Evolutionary conservation across 768 basidiomycete species (phyloP).

Genomic region (Tephrocybe rancida): DNA sequence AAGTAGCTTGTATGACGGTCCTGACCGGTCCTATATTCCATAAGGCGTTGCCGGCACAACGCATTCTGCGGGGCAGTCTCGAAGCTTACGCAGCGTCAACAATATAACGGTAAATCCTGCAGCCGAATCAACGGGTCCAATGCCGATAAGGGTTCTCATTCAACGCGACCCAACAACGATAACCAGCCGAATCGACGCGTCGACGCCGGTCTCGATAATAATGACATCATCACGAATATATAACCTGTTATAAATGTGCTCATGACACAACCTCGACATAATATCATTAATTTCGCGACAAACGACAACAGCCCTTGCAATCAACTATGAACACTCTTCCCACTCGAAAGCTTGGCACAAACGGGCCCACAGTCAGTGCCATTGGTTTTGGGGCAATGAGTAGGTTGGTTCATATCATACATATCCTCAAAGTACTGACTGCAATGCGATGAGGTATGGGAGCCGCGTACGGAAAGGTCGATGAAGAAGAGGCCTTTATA

Average conservation of each 20-base stretch:
- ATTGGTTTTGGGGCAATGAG: constrained; percentile 29
- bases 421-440: background rate
- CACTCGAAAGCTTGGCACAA: constrained; percentile 23
- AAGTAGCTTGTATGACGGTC: too few relatives aligned
- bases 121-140: background rate
- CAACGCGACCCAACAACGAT: constrained; percentile 1
- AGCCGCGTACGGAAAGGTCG: constrained; percentile 18
- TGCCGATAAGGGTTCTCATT: background rate
- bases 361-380: constrained; percentile 27
- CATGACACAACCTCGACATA: too few relatives aligned
- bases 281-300: background rate
- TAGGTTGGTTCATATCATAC: constrained; percentile 5
- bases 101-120: background rate
- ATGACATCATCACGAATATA: background rate
- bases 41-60: too few relatives aligned
- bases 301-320: background rate
- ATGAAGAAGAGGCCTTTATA: constrained; percentile 15
- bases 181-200: background rate
- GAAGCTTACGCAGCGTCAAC: background rate
- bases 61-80: too few relatives aligned
- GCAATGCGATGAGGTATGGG: constrained; percentile 16
- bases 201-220: background rate
- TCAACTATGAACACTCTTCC: constrained; percentile 10
- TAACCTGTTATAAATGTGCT: too few relatives aligned
- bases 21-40: too few relatives aligned